A percentile compares a stretch with the other conserved stretches of the same genome.
These are phyloP conservation scores for Aspergillaceae sp. DNA, from an alignment of 2,329 filamentous ascomycete species.

Conservation along the genomic window DNA sequence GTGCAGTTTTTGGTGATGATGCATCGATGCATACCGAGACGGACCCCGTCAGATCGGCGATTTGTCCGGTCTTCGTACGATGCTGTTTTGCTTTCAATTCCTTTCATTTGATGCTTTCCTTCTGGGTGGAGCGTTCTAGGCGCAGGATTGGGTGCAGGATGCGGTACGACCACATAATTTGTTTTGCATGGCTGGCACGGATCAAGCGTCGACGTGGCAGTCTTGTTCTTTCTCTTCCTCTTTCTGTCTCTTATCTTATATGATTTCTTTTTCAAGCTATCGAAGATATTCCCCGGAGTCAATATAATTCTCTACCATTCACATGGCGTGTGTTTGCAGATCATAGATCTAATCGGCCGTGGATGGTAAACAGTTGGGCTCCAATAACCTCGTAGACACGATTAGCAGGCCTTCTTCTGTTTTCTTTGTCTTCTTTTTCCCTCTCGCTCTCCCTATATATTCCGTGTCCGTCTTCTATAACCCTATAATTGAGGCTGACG, in stretches of 20 bases:
- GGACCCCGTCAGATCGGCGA: too few relatives aligned
- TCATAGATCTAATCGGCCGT: not conserved
- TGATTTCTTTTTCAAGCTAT: slow-evolving; percentile 3
- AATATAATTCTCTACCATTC: not conserved
- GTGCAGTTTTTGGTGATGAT: slow-evolving; percentile 86
- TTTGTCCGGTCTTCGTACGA: too few relatives aligned
- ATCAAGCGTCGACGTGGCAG: slow-evolving; percentile 1
- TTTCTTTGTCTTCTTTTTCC: too few relatives aligned
- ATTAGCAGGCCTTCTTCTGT: too few relatives aligned
- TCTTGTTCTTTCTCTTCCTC: too few relatives aligned
- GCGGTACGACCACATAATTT: slow-evolving; percentile 19
- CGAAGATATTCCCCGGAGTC: not conserved
- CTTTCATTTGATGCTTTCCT: slow-evolving; percentile 1
- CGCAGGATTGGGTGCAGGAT: slow-evolving; percentile 9
- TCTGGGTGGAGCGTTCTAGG: slow-evolving; percentile 15
- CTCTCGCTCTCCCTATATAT: too few relatives aligned
- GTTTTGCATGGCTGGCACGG: slow-evolving; percentile 14
- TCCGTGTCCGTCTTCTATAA: too few relatives aligned
- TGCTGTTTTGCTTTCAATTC: slow-evolving; percentile 1
- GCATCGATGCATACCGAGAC: too few relatives aligned
- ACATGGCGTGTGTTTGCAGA: not conserved
- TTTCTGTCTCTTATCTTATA: slow-evolving; percentile 3
- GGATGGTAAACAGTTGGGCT: too few relatives aligned
- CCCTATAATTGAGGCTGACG: too few relatives aligned
- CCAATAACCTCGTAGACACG: not conserved